Conservation (phyloP, 2,329 filamentous ascomycete species). For the Fusarium sp. region DNA sequence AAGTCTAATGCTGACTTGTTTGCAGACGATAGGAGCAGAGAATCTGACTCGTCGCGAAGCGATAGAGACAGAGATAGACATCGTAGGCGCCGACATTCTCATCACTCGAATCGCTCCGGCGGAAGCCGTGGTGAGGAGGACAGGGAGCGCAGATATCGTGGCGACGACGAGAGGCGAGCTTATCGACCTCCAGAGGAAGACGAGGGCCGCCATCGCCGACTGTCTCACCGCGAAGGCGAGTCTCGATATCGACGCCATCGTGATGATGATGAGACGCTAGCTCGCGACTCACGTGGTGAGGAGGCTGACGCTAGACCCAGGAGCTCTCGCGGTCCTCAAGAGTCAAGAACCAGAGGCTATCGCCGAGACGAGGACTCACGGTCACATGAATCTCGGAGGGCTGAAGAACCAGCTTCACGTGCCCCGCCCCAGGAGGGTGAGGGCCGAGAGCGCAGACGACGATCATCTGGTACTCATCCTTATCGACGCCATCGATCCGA, state of each 20-base stretch:
- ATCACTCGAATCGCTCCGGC: constrained; percentile 47
- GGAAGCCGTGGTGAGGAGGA: constrained; percentile 46
- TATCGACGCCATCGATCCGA: constrained; percentile 52
- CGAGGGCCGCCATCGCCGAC: constrained; percentile 41
- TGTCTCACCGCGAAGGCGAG: constrained; percentile 34
- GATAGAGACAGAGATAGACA: constrained; percentile 53
- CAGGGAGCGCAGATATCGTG: constrained; percentile 39
- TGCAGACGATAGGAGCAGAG: constrained; percentile 60
- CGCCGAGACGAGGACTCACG: constrained; percentile 35
- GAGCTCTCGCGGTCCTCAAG: constrained; percentile 23
- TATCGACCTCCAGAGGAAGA: constrained; percentile 32
- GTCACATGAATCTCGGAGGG: constrained; percentile 19
- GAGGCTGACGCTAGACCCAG: constrained; percentile 27
- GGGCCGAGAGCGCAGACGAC: constrained; percentile 26
- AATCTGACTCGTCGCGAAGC: constrained; percentile 47
- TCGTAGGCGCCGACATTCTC: constrained; percentile 54
- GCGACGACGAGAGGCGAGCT: constrained; percentile 39
- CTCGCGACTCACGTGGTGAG: constrained; percentile 27
- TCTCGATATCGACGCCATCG: constrained; percentile 28
- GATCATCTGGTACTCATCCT: constrained; percentile 42
- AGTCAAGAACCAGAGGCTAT: constrained; percentile 21
- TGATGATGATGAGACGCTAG: constrained; percentile 28
- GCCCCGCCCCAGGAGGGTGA: constrained; percentile 32
- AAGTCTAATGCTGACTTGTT: constrained; percentile 64
- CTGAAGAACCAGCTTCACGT: constrained; percentile 21